A percentile compares a stretch with the other conserved stretches of the same genome.
phyloP scores from a whole-genome alignment of 2,329 filamentous ascomycete species.

The Sporothrix globosa region DNA sequence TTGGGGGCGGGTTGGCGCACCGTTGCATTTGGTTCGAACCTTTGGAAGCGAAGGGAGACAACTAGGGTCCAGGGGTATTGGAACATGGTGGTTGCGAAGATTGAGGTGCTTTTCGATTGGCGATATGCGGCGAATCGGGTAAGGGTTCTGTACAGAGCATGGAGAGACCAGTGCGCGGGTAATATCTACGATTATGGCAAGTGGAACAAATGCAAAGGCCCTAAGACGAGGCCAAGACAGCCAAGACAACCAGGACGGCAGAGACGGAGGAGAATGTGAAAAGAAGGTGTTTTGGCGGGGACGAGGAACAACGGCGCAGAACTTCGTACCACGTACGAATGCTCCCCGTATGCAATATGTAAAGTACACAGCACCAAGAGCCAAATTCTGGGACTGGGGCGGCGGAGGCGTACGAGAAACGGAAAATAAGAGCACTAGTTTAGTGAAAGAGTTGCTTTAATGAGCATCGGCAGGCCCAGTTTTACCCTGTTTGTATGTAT shows the following conservation, averaged over 20 bases:
- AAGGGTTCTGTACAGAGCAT: background rate
- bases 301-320: no score
- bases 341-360: no score
- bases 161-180: background rate
- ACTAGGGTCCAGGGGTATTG: background rate
- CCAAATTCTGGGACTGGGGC: no score
- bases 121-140: background rate
- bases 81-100: background rate
- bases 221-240: no score
- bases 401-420: no score
- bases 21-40: background rate
- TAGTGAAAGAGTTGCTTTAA: no score
- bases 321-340: no score
- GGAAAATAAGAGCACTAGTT: no score
- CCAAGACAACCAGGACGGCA: background rate
- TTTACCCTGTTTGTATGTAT: constrained; percentile 9
- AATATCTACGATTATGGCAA: background rate
- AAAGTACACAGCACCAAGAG: no score
- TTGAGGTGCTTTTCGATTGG: no score
- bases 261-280: no score
- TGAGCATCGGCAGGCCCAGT: constrained; percentile 22
- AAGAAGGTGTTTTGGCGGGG: background rate
- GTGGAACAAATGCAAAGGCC: background rate
- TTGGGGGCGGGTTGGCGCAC: no score
- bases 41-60: background rate